Conservation (phyloP, 106 monocot species). For the Allium cepa region DNA sequence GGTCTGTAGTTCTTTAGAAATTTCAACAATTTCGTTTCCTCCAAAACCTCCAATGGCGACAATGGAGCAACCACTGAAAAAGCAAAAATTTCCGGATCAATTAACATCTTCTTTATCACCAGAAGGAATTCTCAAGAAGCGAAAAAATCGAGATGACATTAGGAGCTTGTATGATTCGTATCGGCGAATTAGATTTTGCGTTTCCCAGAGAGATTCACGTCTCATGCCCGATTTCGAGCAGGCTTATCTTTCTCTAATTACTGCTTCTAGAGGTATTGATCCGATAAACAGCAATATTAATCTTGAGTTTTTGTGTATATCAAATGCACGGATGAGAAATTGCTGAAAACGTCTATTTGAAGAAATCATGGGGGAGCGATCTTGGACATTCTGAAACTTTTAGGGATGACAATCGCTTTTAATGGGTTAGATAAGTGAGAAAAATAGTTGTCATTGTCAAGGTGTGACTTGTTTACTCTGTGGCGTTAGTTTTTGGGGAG, state of each 20-base stretch:
- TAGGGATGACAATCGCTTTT: not conserved
- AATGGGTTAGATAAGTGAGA: not conserved
- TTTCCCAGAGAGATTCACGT: conserved; percentile 54
- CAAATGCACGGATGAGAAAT: too few species aligned
- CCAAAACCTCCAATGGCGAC: conserved; percentile 8
- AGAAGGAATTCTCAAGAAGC: conserved; percentile 55
- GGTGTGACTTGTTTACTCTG: too few species aligned
- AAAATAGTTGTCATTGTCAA: too few species aligned
- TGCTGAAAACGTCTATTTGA: too few species aligned
- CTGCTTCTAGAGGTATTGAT: conserved; percentile 76
- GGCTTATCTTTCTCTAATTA: conserved; percentile 82
- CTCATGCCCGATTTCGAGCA: conserved; percentile 86
- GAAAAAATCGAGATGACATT: conserved; percentile 73
- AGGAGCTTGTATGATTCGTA: conserved; percentile 70
- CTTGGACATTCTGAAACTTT: not conserved
- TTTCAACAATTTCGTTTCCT: too few species aligned
- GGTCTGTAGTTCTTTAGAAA: too few species aligned
- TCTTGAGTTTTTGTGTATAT: too few species aligned
- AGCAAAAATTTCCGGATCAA: conserved; percentile 53
- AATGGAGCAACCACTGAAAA: conserved; percentile 68
- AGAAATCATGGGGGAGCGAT: too few species aligned
- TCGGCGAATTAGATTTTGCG: conserved; percentile 57
- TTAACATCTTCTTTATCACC: conserved; percentile 17
- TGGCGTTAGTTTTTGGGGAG: too few species aligned
- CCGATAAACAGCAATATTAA: too few species aligned